Base-by-base conservation (phyloP, 2,329 filamentous ascomycete species). In the Sclerotinia trifoliorum region DNA sequence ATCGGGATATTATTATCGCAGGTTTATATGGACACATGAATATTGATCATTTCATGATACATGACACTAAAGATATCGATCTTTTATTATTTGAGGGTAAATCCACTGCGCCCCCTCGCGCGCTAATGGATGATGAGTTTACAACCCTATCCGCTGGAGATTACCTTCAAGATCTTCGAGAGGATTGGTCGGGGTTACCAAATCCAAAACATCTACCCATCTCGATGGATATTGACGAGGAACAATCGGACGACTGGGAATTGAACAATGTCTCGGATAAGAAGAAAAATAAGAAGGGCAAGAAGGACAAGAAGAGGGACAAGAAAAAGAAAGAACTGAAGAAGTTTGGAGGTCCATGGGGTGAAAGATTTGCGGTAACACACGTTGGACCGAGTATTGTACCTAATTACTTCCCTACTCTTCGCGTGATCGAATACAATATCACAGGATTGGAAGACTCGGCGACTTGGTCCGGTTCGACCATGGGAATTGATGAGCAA, bases 21-120 rank as follows among this genome's bases (percentile, higher is more conserved):
- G 88, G 88, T 35, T 77, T 96, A 7, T 99, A 91, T 76, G 95
- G 94, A 1, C 95, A 99, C 78, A 98, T 99, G 95, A 99, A 99
- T 76, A 91, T 97, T 72, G 95, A 99, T 75, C 95, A 99, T 78
- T 99, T 99, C 79, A 86, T 98, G 76, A 81, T 99, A 21, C 92
- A 97, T 74, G 94, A 98, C 77, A 92, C 88, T 68, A 84, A 90
- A 52, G 86, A 96, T 0, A 84, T 97, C 66, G 84, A 91, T 70
- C 83, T 93, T 60, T 80, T 81, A 35, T 80, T 82, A 1, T 69
- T 81, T 11, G 72, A 79, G 55, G 74, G 78, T 2, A 68, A 75
- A 26, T 69, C 74, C 46, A 71, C 69, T 44, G 66, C 72, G 29
- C 69, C 70, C 19, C 62, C 74, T 21, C 80, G 82, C 62, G 78